Evolutionary conservation across 345 rosid species (phyloP).

Genomic region (Murraya koenigii): DNA sequence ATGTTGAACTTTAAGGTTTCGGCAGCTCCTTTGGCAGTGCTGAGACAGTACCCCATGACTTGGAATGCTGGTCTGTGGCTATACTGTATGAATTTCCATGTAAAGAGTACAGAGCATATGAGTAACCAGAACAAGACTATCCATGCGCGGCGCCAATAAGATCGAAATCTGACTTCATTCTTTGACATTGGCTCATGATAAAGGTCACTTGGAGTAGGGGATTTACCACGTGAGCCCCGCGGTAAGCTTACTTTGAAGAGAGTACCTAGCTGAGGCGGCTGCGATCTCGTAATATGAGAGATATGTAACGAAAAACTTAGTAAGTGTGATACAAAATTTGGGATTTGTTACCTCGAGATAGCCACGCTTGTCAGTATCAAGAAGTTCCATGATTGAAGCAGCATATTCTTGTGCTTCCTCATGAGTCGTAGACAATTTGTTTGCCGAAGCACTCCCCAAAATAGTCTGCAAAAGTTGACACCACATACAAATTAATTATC

Average conservation of each 20-base stretch:
- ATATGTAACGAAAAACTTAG: neutral
- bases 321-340: neutral
- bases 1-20: conserved; percentile 60
- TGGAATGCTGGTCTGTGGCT: conserved; percentile 39
- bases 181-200: conserved; percentile 21
- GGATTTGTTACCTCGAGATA: conserved; percentile 36
- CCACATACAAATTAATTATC: neutral
- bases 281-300: neutral
- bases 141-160: conserved; percentile 52
- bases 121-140: conserved; percentile 37
- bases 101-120: conserved; percentile 34
- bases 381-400: conserved; percentile 34
- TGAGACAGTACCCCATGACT: conserved; percentile 63
- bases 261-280: conserved; percentile 35
- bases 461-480: conserved; percentile 27
- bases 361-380: conserved; percentile 33
- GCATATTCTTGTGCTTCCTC: conserved; percentile 46
- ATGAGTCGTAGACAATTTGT: conserved; percentile 34
- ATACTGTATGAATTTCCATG: conserved; percentile 60
- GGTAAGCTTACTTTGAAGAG: conserved; percentile 34
- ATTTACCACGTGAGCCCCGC: neutral
- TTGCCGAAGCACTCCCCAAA: conserved; percentile 35
- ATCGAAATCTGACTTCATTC: conserved; percentile 35
- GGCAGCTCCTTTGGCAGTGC: conserved; percentile 62
- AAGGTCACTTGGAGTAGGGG: neutral